phyloP scores from a whole-genome alignment of 2,329 filamentous ascomycete genomes.

The Exophiala lecanii-corni region DNA sequence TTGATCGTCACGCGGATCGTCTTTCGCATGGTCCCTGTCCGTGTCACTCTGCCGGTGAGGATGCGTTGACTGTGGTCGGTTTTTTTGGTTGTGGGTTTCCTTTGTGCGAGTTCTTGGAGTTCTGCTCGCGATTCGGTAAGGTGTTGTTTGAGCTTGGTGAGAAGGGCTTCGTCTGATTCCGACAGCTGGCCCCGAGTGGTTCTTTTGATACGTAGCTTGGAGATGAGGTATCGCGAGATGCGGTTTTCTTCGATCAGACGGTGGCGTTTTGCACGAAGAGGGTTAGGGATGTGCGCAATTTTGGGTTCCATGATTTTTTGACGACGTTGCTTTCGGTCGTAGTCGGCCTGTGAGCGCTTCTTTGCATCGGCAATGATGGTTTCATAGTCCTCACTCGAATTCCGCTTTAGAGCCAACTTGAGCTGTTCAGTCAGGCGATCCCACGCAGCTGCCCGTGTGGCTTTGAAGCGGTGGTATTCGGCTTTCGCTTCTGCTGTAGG shows the following conservation, averaged over 20 bases:
- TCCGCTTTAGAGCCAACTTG: neutral
- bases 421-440: neutral
- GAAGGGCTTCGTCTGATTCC: neutral
- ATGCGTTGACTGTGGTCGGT: no score
- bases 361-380: neutral
- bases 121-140: neutral
- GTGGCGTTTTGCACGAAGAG: neutral
- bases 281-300: neutral
- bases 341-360: neutral
- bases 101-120: neutral
- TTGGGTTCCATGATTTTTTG: neutral
- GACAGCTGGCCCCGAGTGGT: neutral
- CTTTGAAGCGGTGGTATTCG: neutral
- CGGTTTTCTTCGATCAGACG: neutral
- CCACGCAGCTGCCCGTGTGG: neutral
- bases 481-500: neutral
- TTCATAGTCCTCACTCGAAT: neutral
- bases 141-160: neutral
- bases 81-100: neutral
- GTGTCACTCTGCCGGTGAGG: slow-evolving; percentile 11
- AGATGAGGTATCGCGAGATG: neutral
- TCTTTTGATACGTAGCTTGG: neutral
- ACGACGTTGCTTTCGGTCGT: neutral
- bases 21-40: slow-evolving; percentile 16
- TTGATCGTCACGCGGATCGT: slow-evolving; percentile 17